phyloP scores from a whole-genome alignment of 1,139 yeast species.

The Scheffersomyces titani region DNA sequence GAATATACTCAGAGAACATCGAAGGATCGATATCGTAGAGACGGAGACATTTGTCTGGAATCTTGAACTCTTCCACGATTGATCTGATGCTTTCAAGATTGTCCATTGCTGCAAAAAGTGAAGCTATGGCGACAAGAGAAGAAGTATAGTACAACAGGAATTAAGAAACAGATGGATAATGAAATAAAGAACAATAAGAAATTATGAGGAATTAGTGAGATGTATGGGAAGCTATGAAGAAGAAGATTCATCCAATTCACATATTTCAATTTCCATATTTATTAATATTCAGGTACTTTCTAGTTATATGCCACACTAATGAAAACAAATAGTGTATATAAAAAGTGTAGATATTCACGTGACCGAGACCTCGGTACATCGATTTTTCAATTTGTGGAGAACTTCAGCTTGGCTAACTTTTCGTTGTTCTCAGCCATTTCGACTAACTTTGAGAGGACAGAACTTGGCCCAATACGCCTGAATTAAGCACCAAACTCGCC shows the following conservation, averaged over 20 bases:
- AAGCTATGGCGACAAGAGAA: neutral
- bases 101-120: conserved; percentile 18
- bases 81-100: conserved; percentile 21
- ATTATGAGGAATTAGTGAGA: no score
- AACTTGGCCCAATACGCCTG: neutral
- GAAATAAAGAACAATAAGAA: neutral
- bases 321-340: neutral
- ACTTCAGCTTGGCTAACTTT: neutral
- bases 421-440: neutral
- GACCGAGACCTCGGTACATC: neutral
- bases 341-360: neutral
- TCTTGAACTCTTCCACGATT: conserved; percentile 18
- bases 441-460: neutral
- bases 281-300: no score
- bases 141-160: neutral
- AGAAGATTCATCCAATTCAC: neutral
- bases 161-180: no score
- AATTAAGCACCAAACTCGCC: neutral
- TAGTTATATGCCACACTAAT: neutral
- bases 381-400: neutral
- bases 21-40: conserved; percentile 18
- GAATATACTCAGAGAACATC: conserved; percentile 8
- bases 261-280: neutral
- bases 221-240: neutral
- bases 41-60: conserved; percentile 18